These are phyloP conservation scores for Raphanus raphanistrum DNA, from an alignment of 345 rosid genomes.

Conservation along the genomic window DNA sequence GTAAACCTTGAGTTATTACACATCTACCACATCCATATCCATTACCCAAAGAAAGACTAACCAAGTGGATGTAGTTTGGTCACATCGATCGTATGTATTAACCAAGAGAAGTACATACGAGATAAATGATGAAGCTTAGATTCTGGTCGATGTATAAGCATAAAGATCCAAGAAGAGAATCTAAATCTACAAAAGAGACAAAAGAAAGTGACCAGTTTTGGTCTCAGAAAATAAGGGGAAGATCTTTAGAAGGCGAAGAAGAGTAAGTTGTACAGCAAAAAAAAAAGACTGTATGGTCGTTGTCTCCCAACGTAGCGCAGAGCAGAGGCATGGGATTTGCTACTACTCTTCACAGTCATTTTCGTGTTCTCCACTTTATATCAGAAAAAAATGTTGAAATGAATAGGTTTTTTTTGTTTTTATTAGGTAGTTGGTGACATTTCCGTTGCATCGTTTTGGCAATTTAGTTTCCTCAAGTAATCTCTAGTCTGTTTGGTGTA, in stretches of 20 bases:
- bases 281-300: conserved; percentile 27
- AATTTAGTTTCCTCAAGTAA: conserved; percentile 34
- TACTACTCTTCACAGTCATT: conserved; percentile 20
- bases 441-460: conserved; percentile 28
- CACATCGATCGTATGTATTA: background rate
- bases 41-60: background rate
- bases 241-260: conserved; percentile 34
- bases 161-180: conserved; percentile 15
- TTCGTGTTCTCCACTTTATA: background rate
- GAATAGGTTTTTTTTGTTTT: conserved; percentile 3
- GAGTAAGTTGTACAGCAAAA: conserved; percentile 31
- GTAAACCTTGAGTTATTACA: background rate
- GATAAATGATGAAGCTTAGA: background rate
- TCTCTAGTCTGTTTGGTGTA: conserved; percentile 28
- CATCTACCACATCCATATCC: background rate
- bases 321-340: conserved; percentile 32
- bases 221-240: background rate
- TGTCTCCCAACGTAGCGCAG: conserved; percentile 32
- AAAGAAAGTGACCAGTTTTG: conserved; percentile 28
- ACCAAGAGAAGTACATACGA: background rate
- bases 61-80: background rate
- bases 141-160: background rate
- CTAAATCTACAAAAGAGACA: conserved; percentile 26
- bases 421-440: conserved; percentile 30
- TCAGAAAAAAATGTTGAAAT: background rate